Evolutionary conservation across 768 basidiomycete genomes (phyloP).

Genomic region (Holtermannia corniformis): DNA sequence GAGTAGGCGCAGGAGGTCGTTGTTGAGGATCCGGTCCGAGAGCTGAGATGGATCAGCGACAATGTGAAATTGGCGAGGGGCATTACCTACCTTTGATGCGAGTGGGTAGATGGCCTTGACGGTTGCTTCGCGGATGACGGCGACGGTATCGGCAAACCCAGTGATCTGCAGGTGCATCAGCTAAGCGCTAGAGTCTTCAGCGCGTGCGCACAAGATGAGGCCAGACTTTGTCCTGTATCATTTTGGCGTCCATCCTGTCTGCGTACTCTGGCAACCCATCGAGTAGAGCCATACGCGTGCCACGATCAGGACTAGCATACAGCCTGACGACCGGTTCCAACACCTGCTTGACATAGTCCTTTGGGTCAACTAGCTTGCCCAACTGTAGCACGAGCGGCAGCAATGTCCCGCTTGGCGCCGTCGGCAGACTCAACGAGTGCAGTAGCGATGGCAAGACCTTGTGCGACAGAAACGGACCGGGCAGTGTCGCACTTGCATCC

Average conservation of each 20-base stretch:
- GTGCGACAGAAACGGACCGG: slow-evolving; percentile 71
- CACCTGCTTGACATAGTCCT: slow-evolving; percentile 55
- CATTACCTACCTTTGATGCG: slow-evolving; percentile 62
- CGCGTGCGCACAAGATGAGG: slow-evolving; percentile 65
- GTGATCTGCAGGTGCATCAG: slow-evolving; percentile 63
- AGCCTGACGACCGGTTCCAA: slow-evolving; percentile 72
- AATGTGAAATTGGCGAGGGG: not conserved
- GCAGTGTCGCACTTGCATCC: slow-evolving; percentile 62
- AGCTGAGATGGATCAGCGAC: slow-evolving; percentile 48
- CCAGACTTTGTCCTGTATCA: slow-evolving; percentile 79
- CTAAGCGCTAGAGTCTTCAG: not conserved
- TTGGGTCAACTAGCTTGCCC: slow-evolving; percentile 58
- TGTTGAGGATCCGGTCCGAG: slow-evolving; percentile 84
- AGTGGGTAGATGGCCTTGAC: slow-evolving; percentile 76
- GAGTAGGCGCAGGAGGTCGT: slow-evolving; percentile 83
- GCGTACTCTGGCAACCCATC: slow-evolving; percentile 75
- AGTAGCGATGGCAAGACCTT: slow-evolving; percentile 77
- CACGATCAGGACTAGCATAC: slow-evolving; percentile 81
- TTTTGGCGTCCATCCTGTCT: slow-evolving; percentile 76
- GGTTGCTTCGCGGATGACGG: slow-evolving; percentile 88
- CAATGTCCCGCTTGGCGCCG: slow-evolving; percentile 52
- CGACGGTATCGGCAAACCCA: slow-evolving; percentile 88
- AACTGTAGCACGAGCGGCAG: slow-evolving; percentile 76
- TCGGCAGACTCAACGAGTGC: slow-evolving; percentile 37
- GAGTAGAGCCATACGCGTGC: slow-evolving; percentile 84